Evolutionary conservation across 371 early-diverging fungal species (phyloP).

Genomic region (Mucor mucedo): DNA sequence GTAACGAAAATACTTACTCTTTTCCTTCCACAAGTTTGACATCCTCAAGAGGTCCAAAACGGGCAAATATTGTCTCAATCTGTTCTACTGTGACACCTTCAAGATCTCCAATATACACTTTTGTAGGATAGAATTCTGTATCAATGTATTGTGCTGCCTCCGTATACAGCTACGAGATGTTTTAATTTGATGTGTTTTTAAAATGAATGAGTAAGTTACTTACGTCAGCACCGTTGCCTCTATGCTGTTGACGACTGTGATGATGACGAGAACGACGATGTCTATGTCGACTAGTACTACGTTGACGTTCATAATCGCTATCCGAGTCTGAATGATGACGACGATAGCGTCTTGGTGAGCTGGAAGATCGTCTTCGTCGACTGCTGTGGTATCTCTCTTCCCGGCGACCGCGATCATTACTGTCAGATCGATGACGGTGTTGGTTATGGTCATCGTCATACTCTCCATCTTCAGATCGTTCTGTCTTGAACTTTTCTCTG

Average conservation of each 20-base stretch:
- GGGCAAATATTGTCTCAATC: conserved; percentile 49
- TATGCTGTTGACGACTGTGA: background rate
- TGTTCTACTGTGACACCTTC: conserved; percentile 41
- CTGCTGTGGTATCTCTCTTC: conserved; percentile 23
- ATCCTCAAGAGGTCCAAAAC: conserved; percentile 56
- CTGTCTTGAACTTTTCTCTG: conserved; percentile 42
- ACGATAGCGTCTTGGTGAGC: conserved; percentile 25
- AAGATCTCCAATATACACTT: conserved; percentile 62
- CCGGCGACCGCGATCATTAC: conserved; percentile 20
- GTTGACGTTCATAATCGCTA: conserved; percentile 29
- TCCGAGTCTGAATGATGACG: conserved; percentile 38
- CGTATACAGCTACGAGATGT: conserved; percentile 43
- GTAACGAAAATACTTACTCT: conserved; percentile 40
- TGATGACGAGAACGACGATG: conserved; percentile 16
- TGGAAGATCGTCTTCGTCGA: conserved; percentile 28
- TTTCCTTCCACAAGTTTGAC: conserved; percentile 64
- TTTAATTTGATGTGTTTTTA: background rate
- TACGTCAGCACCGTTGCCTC: conserved; percentile 27
- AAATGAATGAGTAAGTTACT: conserved; percentile 2
- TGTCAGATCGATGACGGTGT: conserved; percentile 26
- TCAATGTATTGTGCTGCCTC: conserved; percentile 63
- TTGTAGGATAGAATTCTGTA: conserved; percentile 62
- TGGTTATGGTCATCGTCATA: conserved; percentile 80
- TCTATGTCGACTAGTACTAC: conserved; percentile 23
- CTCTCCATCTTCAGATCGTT: conserved; percentile 57